phyloP scores from a whole-genome alignment of 225 moss, liverwort and hornwort species.

The Antitrichia curtipendula region DNA sequence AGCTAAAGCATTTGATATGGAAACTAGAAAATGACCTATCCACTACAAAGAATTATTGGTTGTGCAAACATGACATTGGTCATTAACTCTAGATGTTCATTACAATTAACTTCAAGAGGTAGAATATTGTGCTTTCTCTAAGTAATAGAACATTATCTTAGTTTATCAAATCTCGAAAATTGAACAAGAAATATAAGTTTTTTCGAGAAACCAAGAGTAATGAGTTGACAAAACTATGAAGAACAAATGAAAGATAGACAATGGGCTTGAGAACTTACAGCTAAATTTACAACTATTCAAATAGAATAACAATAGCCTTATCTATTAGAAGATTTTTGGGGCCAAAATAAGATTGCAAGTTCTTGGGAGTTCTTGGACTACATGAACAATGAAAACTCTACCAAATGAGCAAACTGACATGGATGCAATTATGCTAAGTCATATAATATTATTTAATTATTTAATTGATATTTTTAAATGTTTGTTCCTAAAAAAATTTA shows the following conservation, averaged over 20 bases:
- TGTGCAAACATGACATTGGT: not conserved
- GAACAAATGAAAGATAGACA: not conserved
- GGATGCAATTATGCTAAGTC: too few species aligned
- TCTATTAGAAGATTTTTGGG: too few species aligned
- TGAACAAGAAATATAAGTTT: not conserved
- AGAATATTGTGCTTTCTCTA: not conserved
- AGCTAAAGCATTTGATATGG: not conserved
- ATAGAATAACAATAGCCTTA: not conserved
- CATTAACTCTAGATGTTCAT: rapidly evolving
- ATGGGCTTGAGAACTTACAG: not conserved
- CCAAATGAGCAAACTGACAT: too few species aligned
- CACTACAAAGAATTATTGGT: rapidly evolving
- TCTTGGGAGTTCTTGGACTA: too few species aligned
- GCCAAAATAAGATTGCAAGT: too few species aligned
- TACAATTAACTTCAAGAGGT: not conserved
- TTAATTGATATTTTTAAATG: too few species aligned
- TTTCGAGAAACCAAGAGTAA: not conserved
- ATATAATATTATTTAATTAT: too few species aligned
- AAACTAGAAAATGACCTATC: not conserved
- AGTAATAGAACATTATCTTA: not conserved
- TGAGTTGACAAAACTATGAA: not conserved
- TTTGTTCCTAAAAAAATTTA: too few species aligned
- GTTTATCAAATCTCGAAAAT: not conserved
- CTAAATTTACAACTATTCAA: not conserved
- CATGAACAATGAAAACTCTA: too few species aligned